A percentile compares a stretch with the other conserved stretches of the same genome.
Conservation (phyloP, 352 stramenopile genomes). For the Globisporangium cystogenes region DNA sequence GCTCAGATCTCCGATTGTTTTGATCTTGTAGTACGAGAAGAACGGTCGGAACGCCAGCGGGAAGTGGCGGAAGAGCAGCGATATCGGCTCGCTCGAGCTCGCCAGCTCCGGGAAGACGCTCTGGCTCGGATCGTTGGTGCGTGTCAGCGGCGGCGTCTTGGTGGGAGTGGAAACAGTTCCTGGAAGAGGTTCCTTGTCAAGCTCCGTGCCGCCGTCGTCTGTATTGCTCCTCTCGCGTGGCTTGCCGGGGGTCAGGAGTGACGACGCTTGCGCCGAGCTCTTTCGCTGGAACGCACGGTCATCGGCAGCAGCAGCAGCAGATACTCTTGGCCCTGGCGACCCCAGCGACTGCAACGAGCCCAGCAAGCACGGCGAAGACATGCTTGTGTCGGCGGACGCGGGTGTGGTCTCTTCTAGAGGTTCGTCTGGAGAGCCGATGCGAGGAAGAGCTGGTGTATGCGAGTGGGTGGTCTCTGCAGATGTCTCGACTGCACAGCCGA, state of each 20-base stretch:
- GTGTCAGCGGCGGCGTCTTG: background rate
- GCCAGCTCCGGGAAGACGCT: conserved; percentile 46
- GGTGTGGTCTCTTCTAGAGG: too few species aligned
- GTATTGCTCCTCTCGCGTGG: too few species aligned
- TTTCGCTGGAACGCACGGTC: too few species aligned
- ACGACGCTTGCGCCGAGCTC: too few species aligned
- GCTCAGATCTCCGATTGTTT: conserved; percentile 65
- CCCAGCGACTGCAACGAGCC: background rate
- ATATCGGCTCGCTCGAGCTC: conserved; percentile 40
- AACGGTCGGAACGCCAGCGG: conserved; percentile 47
- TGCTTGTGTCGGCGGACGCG: conserved; percentile 8
- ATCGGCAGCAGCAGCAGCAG: background rate
- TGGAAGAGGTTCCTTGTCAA: background rate
- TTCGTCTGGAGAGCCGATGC: background rate
- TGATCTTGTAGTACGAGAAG: conserved; percentile 61
- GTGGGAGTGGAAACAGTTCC: background rate
- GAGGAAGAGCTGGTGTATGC: background rate
- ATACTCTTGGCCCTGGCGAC: background rate
- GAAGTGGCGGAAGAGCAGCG: conserved; percentile 42
- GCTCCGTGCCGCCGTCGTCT: background rate
- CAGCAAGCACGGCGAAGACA: conserved; percentile 10
- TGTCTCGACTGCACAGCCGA: background rate
- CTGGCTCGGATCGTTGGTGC: conserved; percentile 9
- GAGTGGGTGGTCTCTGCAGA: background rate
- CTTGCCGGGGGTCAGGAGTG: too few species aligned